These are phyloP conservation scores for Bonia amplexicaulis DNA, from an alignment of 176 grass and related monocot genomes.

Conservation along the genomic window DNA sequence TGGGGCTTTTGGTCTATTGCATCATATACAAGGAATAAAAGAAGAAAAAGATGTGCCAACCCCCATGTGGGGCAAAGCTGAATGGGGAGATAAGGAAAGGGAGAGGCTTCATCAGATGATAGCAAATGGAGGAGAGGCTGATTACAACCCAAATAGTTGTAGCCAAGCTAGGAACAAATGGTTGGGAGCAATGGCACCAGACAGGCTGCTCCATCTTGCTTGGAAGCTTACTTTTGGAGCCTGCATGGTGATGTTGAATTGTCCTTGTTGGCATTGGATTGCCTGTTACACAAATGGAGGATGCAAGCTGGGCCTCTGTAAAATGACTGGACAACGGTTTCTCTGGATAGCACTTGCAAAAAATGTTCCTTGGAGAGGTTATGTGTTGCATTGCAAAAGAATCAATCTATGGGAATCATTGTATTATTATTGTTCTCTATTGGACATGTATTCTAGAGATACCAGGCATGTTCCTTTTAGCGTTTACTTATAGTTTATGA, in stretches of 20 bases:
- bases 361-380: not conserved
- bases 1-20: slow-evolving; percentile 19
- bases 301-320: not conserved
- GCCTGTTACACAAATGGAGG: slow-evolving; percentile 25
- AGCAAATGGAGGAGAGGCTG: not conserved
- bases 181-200: slow-evolving; percentile 15
- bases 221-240: slow-evolving; percentile 36
- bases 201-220: slow-evolving; percentile 39
- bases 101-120: not conserved
- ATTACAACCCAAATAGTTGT: not conserved
- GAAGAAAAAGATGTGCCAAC: slow-evolving; percentile 29
- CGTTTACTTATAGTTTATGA: too few relatives aligned
- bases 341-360: too few relatives aligned
- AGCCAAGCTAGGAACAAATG: slow-evolving; percentile 19
- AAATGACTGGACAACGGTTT: not conserved
- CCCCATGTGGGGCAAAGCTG: not conserved
- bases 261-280: slow-evolving; percentile 13
- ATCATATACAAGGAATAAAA: slow-evolving; percentile 29
- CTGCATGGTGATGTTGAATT: slow-evolving; percentile 24
- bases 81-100: not conserved
- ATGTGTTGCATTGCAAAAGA: not conserved
- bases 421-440: not conserved
- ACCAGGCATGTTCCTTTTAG: too few relatives aligned
- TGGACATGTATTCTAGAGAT: not conserved
- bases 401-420: not conserved